Evolutionary conservation across 2,329 filamentous ascomycete genomes (phyloP).

Genomic region (Balansia obtecta): DNA sequence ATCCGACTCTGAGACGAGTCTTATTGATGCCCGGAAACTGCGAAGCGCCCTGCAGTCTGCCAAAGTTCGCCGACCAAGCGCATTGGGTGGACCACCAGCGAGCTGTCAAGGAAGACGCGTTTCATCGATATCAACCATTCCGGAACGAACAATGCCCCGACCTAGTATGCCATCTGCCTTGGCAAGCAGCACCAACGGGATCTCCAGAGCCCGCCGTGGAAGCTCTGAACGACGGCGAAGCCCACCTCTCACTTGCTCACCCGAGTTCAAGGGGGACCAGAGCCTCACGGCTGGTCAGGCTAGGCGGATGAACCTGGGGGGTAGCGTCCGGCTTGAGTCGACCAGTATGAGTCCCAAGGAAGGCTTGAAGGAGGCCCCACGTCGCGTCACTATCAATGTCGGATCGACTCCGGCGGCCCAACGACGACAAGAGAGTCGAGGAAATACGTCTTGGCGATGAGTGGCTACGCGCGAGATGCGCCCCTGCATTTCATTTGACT

Average conservation of each 20-base stretch:
- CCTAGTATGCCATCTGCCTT: constrained; percentile 28
- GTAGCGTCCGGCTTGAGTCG: constrained; percentile 23
- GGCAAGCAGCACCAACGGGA: constrained; percentile 40
- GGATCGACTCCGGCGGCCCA: constrained; percentile 14
- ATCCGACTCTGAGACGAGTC: constrained; percentile 37
- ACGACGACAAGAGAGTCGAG: constrained; percentile 19
- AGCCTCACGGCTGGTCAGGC: constrained; percentile 42
- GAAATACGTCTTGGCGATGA: constrained; percentile 19
- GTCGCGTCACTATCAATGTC: constrained; percentile 26
- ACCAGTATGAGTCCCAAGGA: constrained; percentile 14
- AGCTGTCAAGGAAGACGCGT: constrained; percentile 27
- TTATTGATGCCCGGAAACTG: constrained; percentile 41
- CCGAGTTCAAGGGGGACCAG: constrained; percentile 26
- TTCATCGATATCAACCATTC: constrained; percentile 28
- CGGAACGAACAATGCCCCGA: constrained; percentile 16
- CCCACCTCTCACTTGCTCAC: constrained; percentile 41
- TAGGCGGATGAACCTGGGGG: constrained; percentile 42
- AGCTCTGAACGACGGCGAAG: constrained; percentile 38
- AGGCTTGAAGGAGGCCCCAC: constrained; percentile 14
- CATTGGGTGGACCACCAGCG: constrained; percentile 21
- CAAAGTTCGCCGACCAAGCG: constrained; percentile 30
- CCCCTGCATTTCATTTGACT: not conserved
- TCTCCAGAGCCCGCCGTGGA: constrained; percentile 39
- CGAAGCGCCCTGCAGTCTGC: constrained; percentile 41
- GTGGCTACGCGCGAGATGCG: not conserved